Percentiles rank a stretch among this genome's conserved stretches.
phyloP scores from a whole-genome alignment of 2,329 filamentous ascomycete species.

The Hawksworthiomyces lignivorus region DNA sequence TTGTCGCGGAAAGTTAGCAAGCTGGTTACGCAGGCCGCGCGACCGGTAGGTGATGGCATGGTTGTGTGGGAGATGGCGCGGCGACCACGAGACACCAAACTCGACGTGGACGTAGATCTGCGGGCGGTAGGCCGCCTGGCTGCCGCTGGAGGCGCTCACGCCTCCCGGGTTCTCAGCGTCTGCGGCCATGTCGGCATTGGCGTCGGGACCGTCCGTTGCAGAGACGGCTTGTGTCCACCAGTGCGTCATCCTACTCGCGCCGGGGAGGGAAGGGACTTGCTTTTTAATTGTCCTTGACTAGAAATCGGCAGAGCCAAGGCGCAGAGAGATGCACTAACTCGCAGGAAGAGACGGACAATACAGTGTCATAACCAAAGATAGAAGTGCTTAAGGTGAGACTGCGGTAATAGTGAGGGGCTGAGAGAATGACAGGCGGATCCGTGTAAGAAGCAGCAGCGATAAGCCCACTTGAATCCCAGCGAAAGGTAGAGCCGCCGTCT shows the following conservation, averaged over 20 bases:
- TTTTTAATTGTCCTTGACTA: too few species aligned
- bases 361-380: too few species aligned
- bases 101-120: slow-evolving; percentile 45
- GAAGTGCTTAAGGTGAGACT: too few species aligned
- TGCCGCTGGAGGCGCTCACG: slow-evolving; percentile 2
- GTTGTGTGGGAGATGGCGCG: slow-evolving; percentile 33
- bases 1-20: slow-evolving; percentile 36
- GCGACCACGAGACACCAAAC: slow-evolving; percentile 43
- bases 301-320: too few species aligned
- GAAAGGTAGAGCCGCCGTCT: too few species aligned
- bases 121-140: slow-evolving; percentile 21
- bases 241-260: background rate
- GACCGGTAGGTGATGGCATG: slow-evolving; percentile 42
- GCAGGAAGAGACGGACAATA: too few species aligned
- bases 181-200: background rate
- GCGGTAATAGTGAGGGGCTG: background rate
- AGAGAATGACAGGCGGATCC: background rate
- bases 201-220: slow-evolving; percentile 1
- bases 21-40: slow-evolving; percentile 34
- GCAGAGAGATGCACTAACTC: too few species aligned
- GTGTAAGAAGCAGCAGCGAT: background rate
- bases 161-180: slow-evolving; percentile 1
- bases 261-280: background rate
- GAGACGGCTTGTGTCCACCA: slow-evolving; percentile 1
- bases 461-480: slow-evolving; percentile 1